Base-by-base conservation (phyloP, 2,329 filamentous ascomycete genomes). In the Colletotrichum australisinense region DNA sequence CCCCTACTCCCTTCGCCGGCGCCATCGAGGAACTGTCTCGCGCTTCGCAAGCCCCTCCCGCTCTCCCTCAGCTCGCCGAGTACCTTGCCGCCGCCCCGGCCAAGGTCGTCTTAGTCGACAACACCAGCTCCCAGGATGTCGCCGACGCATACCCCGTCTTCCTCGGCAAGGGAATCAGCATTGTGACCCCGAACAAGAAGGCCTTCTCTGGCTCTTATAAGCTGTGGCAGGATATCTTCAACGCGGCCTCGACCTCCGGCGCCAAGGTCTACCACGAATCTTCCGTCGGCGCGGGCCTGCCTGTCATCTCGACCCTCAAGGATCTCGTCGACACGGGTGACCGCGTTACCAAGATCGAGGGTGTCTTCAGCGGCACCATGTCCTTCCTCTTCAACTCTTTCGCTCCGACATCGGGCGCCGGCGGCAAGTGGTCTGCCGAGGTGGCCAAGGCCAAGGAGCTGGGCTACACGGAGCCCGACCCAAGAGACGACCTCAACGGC, bases 151-250 rank as follows among this genome's bases (percentile, higher is more conserved):
- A 99, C 83, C 95, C 97, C 1, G 83, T 89, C 59, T 94, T 97
- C 83, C 87, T 99, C 74, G 89, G 90, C 79, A 90, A 91, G 75
- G 96, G 95, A 14, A 92, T 99, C 83, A 96, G 92, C 83, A 91
- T 99, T 78, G 94, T 98, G 32, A 99, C 97, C 1, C 95, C 97
- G 56, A 99, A 98, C 88, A 99, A 99, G 88, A 99, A 99, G 85
- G 96, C 94, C 16, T 99, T 99, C 85, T 97, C 95, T 0, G 92
- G 93, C 71, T 91, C 90, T 58, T 92, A 94, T 79, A 87, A 91
- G 77, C 87, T 98, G 69, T 99, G 96, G 95, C 90, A 94, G 79
- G 91, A 93, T 75, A 98, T 99, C 80, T 97, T 97, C 83, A 85
- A 87, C 3, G 89, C 94, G 1, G 93, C 95, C 1, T 87, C 89